phyloP scores from a whole-genome alignment of 2,329 filamentous ascomycete genomes.

The Pseudogymnoascus destructans region DNA sequence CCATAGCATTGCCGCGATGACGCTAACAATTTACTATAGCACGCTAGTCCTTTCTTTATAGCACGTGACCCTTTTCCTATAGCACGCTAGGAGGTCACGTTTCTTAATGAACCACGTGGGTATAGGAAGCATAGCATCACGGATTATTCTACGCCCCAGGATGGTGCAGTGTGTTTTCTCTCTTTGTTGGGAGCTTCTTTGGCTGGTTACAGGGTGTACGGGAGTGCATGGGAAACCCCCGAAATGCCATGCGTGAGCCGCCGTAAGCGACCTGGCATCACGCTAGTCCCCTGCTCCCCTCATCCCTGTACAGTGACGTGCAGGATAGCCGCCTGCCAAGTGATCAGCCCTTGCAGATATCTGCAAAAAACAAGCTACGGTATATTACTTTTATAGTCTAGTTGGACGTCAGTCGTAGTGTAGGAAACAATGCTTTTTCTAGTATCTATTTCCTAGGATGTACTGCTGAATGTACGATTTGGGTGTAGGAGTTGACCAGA shows the following conservation, averaged over 20 bases:
- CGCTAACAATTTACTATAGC: neutral
- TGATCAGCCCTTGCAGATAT: neutral
- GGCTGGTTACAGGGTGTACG: neutral
- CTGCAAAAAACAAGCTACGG: neutral
- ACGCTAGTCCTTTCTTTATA: neutral
- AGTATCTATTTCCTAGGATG: neutral
- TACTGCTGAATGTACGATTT: neutral
- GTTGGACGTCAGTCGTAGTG: neutral
- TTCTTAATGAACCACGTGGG: neutral
- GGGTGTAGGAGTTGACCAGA: neutral
- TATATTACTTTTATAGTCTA: neutral
- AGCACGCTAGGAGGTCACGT: neutral
- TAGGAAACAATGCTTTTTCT: neutral
- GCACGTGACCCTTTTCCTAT: neutral
- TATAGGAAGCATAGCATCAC: neutral
- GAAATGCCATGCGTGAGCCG: neutral
- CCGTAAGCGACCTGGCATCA: neutral
- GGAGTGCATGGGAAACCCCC: neutral
- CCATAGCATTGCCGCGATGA: neutral
- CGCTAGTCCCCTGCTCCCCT: neutral
- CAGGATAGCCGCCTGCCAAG: conserved; percentile 3
- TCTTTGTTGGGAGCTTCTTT: neutral
- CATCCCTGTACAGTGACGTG: neutral
- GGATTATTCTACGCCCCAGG: neutral
- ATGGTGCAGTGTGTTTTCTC: neutral